Conservation (phyloP, 108 stramenopile species). For the Chaetoceros muelleri region DNA sequence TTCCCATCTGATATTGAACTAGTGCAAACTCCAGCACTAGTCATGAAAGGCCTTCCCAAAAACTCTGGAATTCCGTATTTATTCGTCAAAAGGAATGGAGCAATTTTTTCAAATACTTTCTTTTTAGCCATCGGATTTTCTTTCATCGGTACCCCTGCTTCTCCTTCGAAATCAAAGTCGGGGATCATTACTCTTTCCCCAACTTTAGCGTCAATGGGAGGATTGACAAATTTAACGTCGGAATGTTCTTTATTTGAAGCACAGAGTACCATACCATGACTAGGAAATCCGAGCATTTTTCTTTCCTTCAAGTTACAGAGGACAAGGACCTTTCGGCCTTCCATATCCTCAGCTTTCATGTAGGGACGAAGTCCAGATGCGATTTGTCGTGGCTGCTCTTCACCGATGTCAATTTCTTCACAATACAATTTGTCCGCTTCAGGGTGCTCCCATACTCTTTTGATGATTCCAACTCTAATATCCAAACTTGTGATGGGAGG, state of each 20-base stretch:
- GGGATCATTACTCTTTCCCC: conserved; percentile 88
- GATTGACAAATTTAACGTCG: conserved; percentile 83
- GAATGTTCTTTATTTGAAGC: conserved; percentile 86
- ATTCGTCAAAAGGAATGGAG: conserved; percentile 81
- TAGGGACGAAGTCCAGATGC: conserved; percentile 91
- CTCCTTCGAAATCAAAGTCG: conserved; percentile 69
- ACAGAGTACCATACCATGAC: conserved; percentile 98
- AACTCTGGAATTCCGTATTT: conserved; percentile 81
- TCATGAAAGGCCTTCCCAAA: conserved; percentile 76
- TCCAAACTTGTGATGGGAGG: conserved; percentile 84
- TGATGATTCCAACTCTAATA: conserved; percentile 84
- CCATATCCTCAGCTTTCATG: conserved; percentile 72
- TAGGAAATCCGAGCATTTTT: conserved; percentile 89
- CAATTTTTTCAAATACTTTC: conserved; percentile 93
- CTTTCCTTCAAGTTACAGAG: conserved; percentile 95
- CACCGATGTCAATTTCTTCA: conserved; percentile 97
- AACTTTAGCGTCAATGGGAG: conserved; percentile 85
- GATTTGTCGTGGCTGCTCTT: conserved; percentile 82
- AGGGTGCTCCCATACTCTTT: conserved; percentile 89
- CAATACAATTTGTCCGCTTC: conserved; percentile 97
- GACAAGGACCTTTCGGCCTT: conserved; percentile 86
- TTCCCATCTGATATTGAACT: conserved; percentile 71
- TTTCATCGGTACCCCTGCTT: conserved; percentile 69
- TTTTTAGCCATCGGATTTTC: conserved; percentile 96
- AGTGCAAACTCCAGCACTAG: conserved; percentile 81